Conservation (phyloP, 768 basidiomycete species). For the Russula compacta region DNA sequence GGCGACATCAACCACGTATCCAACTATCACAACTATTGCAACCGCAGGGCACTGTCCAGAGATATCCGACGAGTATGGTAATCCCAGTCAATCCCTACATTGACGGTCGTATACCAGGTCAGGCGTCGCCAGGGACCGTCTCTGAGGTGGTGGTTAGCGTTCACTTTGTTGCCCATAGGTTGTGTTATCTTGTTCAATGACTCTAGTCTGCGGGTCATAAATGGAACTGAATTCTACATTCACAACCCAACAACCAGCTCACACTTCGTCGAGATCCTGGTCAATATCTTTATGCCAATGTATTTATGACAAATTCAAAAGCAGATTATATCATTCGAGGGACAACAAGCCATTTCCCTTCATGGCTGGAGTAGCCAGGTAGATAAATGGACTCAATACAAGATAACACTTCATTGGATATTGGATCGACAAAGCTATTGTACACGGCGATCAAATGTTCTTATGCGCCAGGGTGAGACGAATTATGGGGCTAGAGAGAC, state of each 20-base stretch:
- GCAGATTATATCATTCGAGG: background rate
- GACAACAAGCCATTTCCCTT: too few relatives aligned
- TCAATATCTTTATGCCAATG: background rate
- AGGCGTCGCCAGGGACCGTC: conserved; percentile 22
- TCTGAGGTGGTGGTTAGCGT: background rate
- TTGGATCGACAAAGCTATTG: too few relatives aligned
- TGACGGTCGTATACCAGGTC: conserved; percentile 47
- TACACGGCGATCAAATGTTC: too few relatives aligned
- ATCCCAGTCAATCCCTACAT: conserved; percentile 32
- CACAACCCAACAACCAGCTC: too few relatives aligned
- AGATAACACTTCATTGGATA: too few relatives aligned
- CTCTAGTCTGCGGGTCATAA: too few relatives aligned
- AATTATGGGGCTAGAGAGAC: conserved; percentile 24
- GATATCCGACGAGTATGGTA: conserved; percentile 24
- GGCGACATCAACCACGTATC: background rate
- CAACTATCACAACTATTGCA: background rate
- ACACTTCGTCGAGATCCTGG: too few relatives aligned
- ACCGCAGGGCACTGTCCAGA: conserved; percentile 35
- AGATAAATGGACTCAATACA: too few relatives aligned
- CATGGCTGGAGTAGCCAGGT: too few relatives aligned
- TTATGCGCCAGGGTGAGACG: conserved; percentile 25
- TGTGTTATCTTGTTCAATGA: background rate
- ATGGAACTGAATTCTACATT: too few relatives aligned
- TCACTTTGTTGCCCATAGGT: background rate
- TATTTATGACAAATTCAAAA: background rate